Percentiles rank a stretch among this genome's conserved stretches.
These are phyloP conservation scores for Kwoniella europaea DNA, from an alignment of 768 basidiomycete genomes.

Conservation along the genomic window DNA sequence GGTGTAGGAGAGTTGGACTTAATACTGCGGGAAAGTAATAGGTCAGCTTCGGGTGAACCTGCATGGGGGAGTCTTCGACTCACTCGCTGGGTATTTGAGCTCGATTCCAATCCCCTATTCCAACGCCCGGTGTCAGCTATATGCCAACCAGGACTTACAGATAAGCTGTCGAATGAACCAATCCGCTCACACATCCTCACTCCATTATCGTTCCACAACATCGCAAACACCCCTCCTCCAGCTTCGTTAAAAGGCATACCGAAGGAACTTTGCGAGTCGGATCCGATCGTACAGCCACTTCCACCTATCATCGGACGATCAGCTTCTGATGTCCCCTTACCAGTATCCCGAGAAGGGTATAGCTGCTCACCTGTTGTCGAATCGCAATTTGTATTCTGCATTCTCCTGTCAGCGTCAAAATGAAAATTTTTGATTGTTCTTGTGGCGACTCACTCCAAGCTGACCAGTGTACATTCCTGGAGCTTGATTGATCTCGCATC, in stretches of 20 bases:
- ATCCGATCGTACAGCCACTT: constrained; percentile 76
- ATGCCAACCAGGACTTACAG: neutral
- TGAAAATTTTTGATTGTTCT: neutral
- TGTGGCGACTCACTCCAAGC: constrained; percentile 32
- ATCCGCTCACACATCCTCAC: constrained; percentile 61
- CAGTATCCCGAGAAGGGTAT: neutral
- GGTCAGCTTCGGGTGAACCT: constrained; percentile 11
- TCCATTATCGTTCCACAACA: constrained; percentile 81
- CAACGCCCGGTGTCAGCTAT: neutral
- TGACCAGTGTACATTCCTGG: constrained; percentile 45
- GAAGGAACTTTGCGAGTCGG: constrained; percentile 76
- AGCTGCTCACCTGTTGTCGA: constrained; percentile 33
- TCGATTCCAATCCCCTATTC: constrained; percentile 54
- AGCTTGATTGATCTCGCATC: constrained; percentile 44
- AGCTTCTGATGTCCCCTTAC: neutral
- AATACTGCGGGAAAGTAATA: constrained; percentile 26
- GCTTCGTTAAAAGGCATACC: constrained; percentile 79
- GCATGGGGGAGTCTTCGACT: constrained; percentile 10
- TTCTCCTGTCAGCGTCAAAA: neutral
- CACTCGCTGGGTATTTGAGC: constrained; percentile 52
- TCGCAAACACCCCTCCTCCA: constrained; percentile 82
- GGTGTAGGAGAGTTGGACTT: constrained; percentile 30
- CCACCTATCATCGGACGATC: constrained; percentile 33
- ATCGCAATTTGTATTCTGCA: constrained; percentile 38
- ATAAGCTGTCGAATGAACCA: neutral